Evolutionary conservation across 306 rosid genomes (phyloP).

Genomic region (Inga leiocalycina): DNA sequence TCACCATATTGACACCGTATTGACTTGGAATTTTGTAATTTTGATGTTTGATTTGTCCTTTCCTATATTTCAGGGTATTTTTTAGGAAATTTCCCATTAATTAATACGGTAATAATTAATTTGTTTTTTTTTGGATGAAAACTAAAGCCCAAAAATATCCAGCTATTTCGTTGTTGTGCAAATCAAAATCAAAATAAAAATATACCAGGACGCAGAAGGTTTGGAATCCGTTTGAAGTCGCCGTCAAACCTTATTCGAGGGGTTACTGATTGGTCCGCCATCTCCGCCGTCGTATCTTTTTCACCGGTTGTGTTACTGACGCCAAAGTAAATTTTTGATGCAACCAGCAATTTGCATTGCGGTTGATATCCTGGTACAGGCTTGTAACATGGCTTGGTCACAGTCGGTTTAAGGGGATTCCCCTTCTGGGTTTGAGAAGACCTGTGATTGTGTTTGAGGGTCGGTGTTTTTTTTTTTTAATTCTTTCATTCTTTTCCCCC

Average conservation of each 20-base stretch:
- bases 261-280: slow-evolving; percentile 43
- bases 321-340: slow-evolving; percentile 25
- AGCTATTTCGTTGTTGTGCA: slow-evolving; percentile 27
- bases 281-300: slow-evolving; percentile 37
- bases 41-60: too few relatives aligned
- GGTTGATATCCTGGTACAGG: slow-evolving; percentile 40
- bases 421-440: slow-evolving; percentile 49
- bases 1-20: too few relatives aligned
- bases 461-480: slow-evolving; percentile 26
- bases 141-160: slow-evolving; percentile 21
- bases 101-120: too few relatives aligned
- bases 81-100: too few relatives aligned
- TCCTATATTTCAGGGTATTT: too few relatives aligned
- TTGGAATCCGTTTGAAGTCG: slow-evolving; percentile 54
- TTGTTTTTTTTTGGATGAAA: neutral
- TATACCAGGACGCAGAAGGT: slow-evolving; percentile 27
- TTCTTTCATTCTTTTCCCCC: neutral
- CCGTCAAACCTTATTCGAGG: slow-evolving; percentile 44
- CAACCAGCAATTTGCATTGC: slow-evolving; percentile 41
- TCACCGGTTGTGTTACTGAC: slow-evolving; percentile 29
- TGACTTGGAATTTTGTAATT: too few relatives aligned
- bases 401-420: slow-evolving; percentile 36
- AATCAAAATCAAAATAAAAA: slow-evolving; percentile 16
- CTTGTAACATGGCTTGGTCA: slow-evolving; percentile 35
- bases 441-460: slow-evolving; percentile 45